Percentiles rank a stretch among this genome's conserved stretches.
These are phyloP conservation scores for Pulicaria dysenterica DNA, from an alignment of 129 eudicot species.

Conservation along the genomic window DNA sequence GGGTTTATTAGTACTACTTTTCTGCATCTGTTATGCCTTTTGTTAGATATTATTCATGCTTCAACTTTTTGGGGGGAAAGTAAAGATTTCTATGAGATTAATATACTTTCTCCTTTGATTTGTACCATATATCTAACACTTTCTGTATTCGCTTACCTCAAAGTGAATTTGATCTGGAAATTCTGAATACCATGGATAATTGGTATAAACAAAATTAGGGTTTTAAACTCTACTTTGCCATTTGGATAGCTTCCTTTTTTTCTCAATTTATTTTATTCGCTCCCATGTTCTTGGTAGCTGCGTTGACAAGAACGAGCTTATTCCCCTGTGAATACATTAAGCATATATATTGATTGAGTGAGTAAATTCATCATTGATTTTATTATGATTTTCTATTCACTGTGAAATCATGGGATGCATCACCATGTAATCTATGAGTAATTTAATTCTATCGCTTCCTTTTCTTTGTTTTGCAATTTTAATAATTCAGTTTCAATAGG, in stretches of 20 bases:
- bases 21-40: not conserved
- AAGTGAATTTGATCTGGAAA: slow-evolving; percentile 3
- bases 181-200: not conserved
- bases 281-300: not conserved
- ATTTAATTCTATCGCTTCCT: not conserved
- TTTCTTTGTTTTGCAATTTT: not conserved
- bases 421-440: not conserved
- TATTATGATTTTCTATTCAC: not conserved
- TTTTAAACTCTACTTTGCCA: slow-evolving; percentile 9
- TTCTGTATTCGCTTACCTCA: slow-evolving; percentile 7
- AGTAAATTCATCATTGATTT: not conserved
- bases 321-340: not conserved
- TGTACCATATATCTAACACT: not conserved
- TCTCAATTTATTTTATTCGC: not conserved
- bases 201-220: slow-evolving; percentile 14
- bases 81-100: not conserved
- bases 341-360: slow-evolving; percentile 21
- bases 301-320: not conserved
- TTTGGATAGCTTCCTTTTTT: not conserved
- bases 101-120: not conserved
- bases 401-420: slow-evolving; percentile 3
- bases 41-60: slow-evolving; percentile 5
- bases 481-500: not conserved
- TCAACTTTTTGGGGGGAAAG: slow-evolving; percentile 24
- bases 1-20: slow-evolving; percentile 7